These are phyloP conservation scores for Rhynchospora tenuis DNA, from an alignment of 176 grass and related monocot species.

Conservation along the genomic window DNA sequence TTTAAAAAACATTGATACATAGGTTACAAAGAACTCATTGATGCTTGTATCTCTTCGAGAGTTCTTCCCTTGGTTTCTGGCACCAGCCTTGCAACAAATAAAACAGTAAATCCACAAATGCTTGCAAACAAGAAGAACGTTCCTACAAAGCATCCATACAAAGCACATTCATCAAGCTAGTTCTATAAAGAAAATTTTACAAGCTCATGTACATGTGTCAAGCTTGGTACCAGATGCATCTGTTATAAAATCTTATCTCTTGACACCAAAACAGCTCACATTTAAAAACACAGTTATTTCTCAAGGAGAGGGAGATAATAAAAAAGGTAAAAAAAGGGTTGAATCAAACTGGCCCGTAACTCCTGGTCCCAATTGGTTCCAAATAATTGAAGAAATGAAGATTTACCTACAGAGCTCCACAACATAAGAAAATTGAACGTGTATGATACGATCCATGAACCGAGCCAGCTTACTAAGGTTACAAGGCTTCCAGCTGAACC, in stretches of 20 bases:
- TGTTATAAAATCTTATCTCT: background rate
- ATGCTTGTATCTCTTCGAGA: conserved; percentile 78
- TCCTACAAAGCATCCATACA: conserved; percentile 28
- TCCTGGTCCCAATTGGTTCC: background rate
- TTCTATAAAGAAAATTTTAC: background rate
- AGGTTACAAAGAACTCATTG: conserved; percentile 33
- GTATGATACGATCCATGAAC: conserved; percentile 68
- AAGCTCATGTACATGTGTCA: background rate
- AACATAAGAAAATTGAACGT: conserved; percentile 73
- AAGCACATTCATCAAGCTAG: background rate
- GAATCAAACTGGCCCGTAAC: background rate
- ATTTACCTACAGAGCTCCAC: conserved; percentile 68
- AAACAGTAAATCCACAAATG: conserved; percentile 47
- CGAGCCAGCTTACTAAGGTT: conserved; percentile 72
- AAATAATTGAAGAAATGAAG: background rate
- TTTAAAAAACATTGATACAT: background rate
- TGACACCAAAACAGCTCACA: background rate
- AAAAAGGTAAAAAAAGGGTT: background rate
- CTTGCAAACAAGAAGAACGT: conserved; percentile 75
- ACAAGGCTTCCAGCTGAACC: conserved; percentile 77
- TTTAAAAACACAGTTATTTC: background rate
- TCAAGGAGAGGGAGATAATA: background rate
- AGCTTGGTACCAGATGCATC: background rate
- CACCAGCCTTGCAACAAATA: conserved; percentile 61
- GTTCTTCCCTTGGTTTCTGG: conserved; percentile 89